Conservation (phyloP, 2,329 filamentous ascomycete species). For the Pseudogymnoascus sp. region DNA sequence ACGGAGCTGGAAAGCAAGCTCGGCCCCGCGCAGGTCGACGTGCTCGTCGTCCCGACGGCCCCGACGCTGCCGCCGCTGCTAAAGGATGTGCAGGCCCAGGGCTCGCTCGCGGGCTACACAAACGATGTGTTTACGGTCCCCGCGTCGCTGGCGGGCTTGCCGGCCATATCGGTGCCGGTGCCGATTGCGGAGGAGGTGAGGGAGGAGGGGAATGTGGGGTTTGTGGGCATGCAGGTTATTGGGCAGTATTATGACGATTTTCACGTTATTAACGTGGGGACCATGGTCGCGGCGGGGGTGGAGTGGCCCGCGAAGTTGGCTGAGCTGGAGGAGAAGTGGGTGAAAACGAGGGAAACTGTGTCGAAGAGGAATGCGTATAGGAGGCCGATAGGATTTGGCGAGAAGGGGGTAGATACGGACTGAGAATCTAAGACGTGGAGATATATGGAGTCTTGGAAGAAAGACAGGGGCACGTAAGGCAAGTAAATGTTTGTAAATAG, state of each 20-base stretch:
- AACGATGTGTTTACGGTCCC: slow-evolving; percentile 96
- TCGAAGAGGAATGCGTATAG: background rate
- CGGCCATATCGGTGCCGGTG: slow-evolving; percentile 76
- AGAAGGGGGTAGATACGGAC: background rate
- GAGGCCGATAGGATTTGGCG: background rate
- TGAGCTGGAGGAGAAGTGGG: background rate
- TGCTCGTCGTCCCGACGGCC: slow-evolving; percentile 80
- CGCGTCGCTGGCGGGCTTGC: slow-evolving; percentile 82
- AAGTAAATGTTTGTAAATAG: background rate
- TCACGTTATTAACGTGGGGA: slow-evolving; percentile 4
- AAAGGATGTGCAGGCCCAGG: slow-evolving; percentile 45
- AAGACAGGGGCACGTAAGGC: background rate
- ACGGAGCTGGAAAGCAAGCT: slow-evolving; percentile 39
- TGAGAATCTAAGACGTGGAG: background rate
- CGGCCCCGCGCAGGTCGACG: slow-evolving; percentile 63
- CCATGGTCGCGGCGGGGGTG: background rate
- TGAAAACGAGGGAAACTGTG: slow-evolving; percentile 25
- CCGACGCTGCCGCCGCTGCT: slow-evolving; percentile 65
- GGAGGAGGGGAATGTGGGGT: slow-evolving; percentile 31
- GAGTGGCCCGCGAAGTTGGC: background rate
- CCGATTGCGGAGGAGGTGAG: slow-evolving; percentile 25
- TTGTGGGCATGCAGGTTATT: slow-evolving; percentile 62
- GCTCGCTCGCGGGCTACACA: slow-evolving; percentile 67
- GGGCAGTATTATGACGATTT: slow-evolving; percentile 68
- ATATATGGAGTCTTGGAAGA: background rate